Evolutionary conservation across 1,139 yeast genomes (phyloP), one percentile per base, ranked within the genome.

Genomic region (Blastobotrys arbuscula): DNA sequence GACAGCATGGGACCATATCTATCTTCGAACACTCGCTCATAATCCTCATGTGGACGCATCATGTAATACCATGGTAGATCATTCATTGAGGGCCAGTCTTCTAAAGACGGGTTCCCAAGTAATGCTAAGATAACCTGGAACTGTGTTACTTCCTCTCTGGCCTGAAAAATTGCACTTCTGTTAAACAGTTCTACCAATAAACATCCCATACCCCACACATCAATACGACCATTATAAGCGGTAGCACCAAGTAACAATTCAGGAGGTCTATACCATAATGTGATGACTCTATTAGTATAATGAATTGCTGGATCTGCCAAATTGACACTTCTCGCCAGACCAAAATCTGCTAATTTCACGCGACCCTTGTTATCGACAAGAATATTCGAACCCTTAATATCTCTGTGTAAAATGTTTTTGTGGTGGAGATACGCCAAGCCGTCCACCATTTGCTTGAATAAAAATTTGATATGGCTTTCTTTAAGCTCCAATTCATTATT

Each of bases 131-230:
- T 87, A 45, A 83, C 78, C 55, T 77, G 75, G 39, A 92, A 67
- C 65, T 92, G 97, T 45, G 86, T 82, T 26, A 92, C 77, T 61
- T 92, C 98, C 64, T 92, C 96, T 44, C 77, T 76, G 7, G 96
- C 97, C 65, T 84, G 94, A 63, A 92, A 92, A 0, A 84, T 72
- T 0, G 98, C 95, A 30, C 70, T 68, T 56, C 81, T 79, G 2
- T 83, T 77, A 63, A 87, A 89, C 39, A 92, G 67, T 63, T 92
- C 98, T 24, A 89, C 76, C 52, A 92, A 71, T 37, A 92, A 72
- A 69, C 98, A 92, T 1, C 98, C 98, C 55, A 89, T 83, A 0
- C 98, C 97, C 98, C 98, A 92, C 55, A 89, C 82, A 65, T 92
- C 98, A 12, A 92, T 94, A 58, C 87, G 96, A 40, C 90, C 72